Base-by-base conservation (phyloP, 441 rosid genomes). In the Croton setiger region DNA sequence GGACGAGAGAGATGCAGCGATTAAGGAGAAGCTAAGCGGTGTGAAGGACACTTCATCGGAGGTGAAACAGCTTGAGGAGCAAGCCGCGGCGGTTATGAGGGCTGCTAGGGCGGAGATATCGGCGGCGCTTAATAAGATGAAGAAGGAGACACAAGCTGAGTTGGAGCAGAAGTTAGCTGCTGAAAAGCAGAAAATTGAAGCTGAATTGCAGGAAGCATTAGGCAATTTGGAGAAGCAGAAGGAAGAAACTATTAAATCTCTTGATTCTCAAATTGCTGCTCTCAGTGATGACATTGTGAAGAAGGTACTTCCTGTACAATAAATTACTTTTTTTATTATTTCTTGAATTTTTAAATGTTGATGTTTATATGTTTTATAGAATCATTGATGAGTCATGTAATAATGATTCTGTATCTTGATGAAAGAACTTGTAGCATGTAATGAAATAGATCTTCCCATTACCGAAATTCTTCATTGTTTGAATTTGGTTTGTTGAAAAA, bases 51-150 rank as follows among this genome's bases (percentile, higher is more conserved):
- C 96, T 1, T 85, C 92, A 0, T 27, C 37, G 54, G 99, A 94
- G 75, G 97, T 90, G 49, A 94, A 94, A 81, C 77, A 83, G 78
- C 86, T 94, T 18, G 97, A 94, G 55, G 97, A 90, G 48, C 87
- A 94, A 74, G 98, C 89, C 0, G 86, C 83, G 11, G 88, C 97
- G 0, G 76, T 92, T 1, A 87, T 94, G 96, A 82, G 80, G 64
- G 98, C 97, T 0, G 91, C 97, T 11, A 83, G 93, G 67, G 97
- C 98, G 0, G 98, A 94, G 80, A 87, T 94, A 41, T 73, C 99
- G 14, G 96, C 94, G 13, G 91, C 96, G 0, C 82, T 90, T 66
- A 88, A 78, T 74, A 87, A 88, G 83, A 92, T 87, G 97, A 88
- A 90, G 92, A 85, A 90, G 81, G 98, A 94, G 80, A 91, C 95